Base-by-base conservation (phyloP, 306 rosid genomes). In the Cicer judaicum region DNA sequence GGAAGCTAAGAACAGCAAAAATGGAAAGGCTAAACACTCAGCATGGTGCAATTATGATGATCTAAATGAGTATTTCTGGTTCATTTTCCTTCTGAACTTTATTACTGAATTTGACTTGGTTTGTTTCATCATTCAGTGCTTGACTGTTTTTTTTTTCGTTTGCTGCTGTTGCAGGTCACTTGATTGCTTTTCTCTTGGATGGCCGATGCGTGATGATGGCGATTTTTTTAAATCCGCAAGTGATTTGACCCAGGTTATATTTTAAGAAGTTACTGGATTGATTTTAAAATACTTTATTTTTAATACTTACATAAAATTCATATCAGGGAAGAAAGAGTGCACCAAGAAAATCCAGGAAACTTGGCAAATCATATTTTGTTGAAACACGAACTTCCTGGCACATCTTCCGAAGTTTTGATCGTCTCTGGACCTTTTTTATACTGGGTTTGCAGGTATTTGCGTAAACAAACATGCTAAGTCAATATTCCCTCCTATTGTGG, bases 121-220 rank as follows among this genome's bases (percentile, higher is more conserved):
- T 67, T 67, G 50, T 65, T 73, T 72, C 72, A 19, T 48, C 61
- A 59, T 71, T 66, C 15, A 38, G 44, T 67, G 67, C 10, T 79
- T 71, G 39, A 34, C 39, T 39, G 53, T 68, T 62, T 16, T 24
- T 62, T 16, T 68, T 4, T 29, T 29, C 57, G 14, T 55, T 76
- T 74, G 44, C 57, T 55, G 48, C 72, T 76, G 43, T 72, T 75
- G 77, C 64, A 94, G 98, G 98, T 86, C 97, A 44, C 74, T 89
- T 78, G 91, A 88, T 78, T 91, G 98, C 84, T 94, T 91, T 76
- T 91, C 98, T 86, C 97, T 94, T 60, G 98, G 98, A 68, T 94
- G 98, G 98, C 98, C 98, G 38, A 94, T 94, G 98, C 97, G 95
- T 63, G 96, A 94, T 76, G 98, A 94, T 81, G 98, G 96, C 10